phyloP scores from a whole-genome alignment of 2,329 filamentous ascomycete species.

The Neonectria hederae region DNA sequence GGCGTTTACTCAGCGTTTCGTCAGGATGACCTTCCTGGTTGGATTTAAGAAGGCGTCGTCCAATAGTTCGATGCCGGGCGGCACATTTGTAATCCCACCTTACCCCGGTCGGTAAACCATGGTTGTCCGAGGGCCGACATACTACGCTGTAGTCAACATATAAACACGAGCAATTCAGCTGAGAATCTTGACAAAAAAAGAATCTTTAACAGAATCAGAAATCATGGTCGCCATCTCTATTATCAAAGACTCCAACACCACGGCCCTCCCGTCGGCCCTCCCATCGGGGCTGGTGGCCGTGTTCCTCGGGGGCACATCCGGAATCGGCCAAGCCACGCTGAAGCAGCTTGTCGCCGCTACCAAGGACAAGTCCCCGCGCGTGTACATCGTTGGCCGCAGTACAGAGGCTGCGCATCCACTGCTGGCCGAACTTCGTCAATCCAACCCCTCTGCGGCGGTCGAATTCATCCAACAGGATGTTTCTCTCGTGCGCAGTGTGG shows the following conservation, averaged over 20 bases:
- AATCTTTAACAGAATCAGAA: not conserved
- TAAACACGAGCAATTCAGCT: not conserved
- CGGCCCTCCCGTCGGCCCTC: not conserved
- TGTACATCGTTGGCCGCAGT: constrained; percentile 62
- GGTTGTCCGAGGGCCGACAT: not conserved
- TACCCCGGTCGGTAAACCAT: not conserved
- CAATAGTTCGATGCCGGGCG: not conserved
- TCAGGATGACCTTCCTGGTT: too few relatives aligned
- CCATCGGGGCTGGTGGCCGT: constrained; percentile 50
- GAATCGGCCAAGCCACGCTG: constrained; percentile 60
- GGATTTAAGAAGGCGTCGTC: not conserved
- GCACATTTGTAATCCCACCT: not conserved
- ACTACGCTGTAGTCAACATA: not conserved
- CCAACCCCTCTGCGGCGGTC: constrained; percentile 54
- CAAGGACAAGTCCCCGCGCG: constrained; percentile 47
- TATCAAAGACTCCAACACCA: constrained; percentile 24
- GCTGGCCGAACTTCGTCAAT: constrained; percentile 51
- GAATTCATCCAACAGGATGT: constrained; percentile 60
- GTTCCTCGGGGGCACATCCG: constrained; percentile 62
- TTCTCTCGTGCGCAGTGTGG: constrained; percentile 60
- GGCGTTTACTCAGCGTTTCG: not conserved
- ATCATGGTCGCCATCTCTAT: constrained; percentile 22
- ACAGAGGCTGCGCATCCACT: constrained; percentile 48
- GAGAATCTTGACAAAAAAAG: not conserved
- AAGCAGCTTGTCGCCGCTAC: constrained; percentile 53